These are phyloP conservation scores for Trichoderma guizhouense DNA, from an alignment of 2,329 filamentous ascomycete genomes.

Conservation along the genomic window DNA sequence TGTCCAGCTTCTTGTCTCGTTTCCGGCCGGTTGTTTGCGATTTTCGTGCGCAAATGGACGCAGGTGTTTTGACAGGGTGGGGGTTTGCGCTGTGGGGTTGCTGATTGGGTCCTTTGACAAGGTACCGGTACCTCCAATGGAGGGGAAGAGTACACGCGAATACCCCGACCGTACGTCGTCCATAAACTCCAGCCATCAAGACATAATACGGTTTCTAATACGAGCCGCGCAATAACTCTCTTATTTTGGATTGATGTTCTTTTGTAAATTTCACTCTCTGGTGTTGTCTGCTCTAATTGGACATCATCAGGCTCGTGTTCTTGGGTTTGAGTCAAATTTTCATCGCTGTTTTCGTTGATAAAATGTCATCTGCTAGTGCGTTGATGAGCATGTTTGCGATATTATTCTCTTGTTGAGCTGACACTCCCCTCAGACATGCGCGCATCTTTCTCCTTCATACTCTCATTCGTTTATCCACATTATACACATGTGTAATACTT, in stretches of 20 bases:
- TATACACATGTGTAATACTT: background rate
- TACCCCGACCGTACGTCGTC: background rate
- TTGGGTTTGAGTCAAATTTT: background rate
- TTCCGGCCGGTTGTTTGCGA: background rate
- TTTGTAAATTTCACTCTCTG: background rate
- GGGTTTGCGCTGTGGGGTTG: background rate
- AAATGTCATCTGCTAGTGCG: background rate
- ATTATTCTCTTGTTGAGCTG: background rate
- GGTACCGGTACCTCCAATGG: background rate
- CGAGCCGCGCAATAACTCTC: background rate
- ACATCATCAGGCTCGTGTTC: background rate
- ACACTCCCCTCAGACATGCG: background rate
- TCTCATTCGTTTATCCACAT: background rate
- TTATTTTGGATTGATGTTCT: background rate
- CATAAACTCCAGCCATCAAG: background rate
- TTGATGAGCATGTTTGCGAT: background rate
- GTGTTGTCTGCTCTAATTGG: background rate
- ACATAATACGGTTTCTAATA: background rate
- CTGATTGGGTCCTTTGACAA: background rate
- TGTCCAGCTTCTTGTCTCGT: background rate
- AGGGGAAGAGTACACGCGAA: background rate
- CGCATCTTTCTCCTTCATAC: background rate
- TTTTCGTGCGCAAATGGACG: constrained; percentile 8
- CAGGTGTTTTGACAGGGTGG: background rate
- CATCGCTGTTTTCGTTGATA: background rate